Base-by-base conservation (phyloP, 1,284 basidiomycete genomes). In the Puccinia polysora region DNA sequence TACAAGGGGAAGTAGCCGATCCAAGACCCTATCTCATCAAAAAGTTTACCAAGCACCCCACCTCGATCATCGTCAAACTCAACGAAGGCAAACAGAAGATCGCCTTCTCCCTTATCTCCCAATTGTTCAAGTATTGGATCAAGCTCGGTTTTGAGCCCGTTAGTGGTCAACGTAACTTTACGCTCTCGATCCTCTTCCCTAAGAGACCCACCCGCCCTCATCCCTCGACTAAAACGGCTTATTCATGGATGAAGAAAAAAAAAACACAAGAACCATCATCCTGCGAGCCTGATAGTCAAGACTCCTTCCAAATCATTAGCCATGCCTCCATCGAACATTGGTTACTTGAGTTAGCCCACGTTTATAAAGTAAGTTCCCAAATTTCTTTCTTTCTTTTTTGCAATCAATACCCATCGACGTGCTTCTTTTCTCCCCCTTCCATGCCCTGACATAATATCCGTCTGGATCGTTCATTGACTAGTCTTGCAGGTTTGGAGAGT, bases 71-170 rank as follows among this genome's bases (percentile, higher is more conserved):
- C 23, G 30, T 70, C 2, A 49, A 49, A 40, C 23, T 36, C 7
- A 70, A 70, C 30, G 8, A 38, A 32, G 68, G 68, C 20, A 34
- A 70, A 30, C 56, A 52, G 15, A 70, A 62, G 36, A 52, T 70
- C 25, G 36, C 43, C 1, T 70, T 70, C 36, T 49, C 68, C 4
- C 10, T 69, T 1, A 36, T 50, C 34, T 45, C 43, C 12, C 55
- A 50, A 15, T 34, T 62, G 2, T 59, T 59, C 14, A 60, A 53
- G n/a, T 32, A 53, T 38, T 70, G 68, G 68, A 62, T 34, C 47
- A 70, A 70, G 38, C 30, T 70, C 14, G 58, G 58, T 34, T 59
- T 70, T 1, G 68, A 70, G 32, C 68, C 68, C 25, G 58, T 70
- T 20, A 38, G 43, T 30, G 68, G 68, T 6, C 28, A 45, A 40